A percentile compares a stretch with the other conserved stretches of the same genome.
phyloP scores from a whole-genome alignment of 1,284 basidiomycete species.

The Ceratobasidium sp. region DNA sequence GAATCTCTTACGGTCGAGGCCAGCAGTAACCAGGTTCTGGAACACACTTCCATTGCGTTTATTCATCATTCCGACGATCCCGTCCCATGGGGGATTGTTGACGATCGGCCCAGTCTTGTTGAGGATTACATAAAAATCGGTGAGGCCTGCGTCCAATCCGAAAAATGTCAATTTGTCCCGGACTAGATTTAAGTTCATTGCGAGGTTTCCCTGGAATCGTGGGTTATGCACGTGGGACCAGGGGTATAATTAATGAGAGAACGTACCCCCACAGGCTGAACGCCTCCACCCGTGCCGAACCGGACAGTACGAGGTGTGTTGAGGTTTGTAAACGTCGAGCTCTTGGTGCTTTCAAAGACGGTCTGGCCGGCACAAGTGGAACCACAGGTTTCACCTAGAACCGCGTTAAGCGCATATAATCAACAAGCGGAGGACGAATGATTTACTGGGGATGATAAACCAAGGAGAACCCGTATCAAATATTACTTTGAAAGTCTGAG shows the following conservation, averaged over 20 bases:
- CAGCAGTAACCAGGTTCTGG: slow-evolving; percentile 55
- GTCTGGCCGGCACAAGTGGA: slow-evolving; percentile 54
- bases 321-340: slow-evolving; percentile 58
- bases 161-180: slow-evolving; percentile 58
- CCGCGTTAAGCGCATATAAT: slow-evolving; percentile 42
- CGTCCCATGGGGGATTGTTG: slow-evolving; percentile 57
- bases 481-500: slow-evolving; percentile 40
- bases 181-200: slow-evolving; percentile 53
- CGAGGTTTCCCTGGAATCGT: slow-evolving; percentile 49
- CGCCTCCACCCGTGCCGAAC: slow-evolving; percentile 62
- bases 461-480: slow-evolving; percentile 40
- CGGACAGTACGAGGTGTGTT: slow-evolving; percentile 53
- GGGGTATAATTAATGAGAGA: neutral
- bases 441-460: neutral
- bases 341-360: slow-evolving; percentile 57
- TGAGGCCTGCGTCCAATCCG: slow-evolving; percentile 50
- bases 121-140: slow-evolving; percentile 58
- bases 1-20: slow-evolving; percentile 58
- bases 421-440: slow-evolving; percentile 59
- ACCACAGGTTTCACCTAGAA: slow-evolving; percentile 38
- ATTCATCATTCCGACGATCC: slow-evolving; percentile 36
- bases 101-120: slow-evolving; percentile 59
- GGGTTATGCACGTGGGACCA: neutral
- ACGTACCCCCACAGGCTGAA: slow-evolving; percentile 58
- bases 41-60: slow-evolving; percentile 50